Evolutionary conservation across 331 rosid species (phyloP).

Genomic region (Ulmus americana): DNA sequence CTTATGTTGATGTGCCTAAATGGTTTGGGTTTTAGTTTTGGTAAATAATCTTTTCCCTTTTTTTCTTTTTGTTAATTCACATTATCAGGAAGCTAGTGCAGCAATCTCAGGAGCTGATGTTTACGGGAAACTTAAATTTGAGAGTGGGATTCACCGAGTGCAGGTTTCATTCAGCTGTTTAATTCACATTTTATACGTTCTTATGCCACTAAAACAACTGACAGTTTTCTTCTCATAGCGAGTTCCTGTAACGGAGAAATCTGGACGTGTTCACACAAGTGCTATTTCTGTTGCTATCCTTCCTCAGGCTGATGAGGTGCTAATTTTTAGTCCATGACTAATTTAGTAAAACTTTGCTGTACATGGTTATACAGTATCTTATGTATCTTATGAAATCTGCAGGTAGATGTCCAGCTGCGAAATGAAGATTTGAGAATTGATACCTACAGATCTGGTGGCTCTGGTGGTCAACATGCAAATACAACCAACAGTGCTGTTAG

Average conservation of each 20-base stretch:
- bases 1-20: not conserved
- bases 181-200: constrained; percentile 1
- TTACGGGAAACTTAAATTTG: constrained; percentile 86
- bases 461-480: constrained; percentile 96
- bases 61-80: not conserved
- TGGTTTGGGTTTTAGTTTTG: not conserved
- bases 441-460: constrained; percentile 80
- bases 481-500: constrained; percentile 92
- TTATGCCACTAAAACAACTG: constrained; percentile 5
- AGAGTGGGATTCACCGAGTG: constrained; percentile 91
- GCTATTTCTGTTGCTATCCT: constrained; percentile 94
- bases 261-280: constrained; percentile 92
- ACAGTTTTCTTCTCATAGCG: constrained; percentile 46
- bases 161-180: constrained; percentile 53
- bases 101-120: constrained; percentile 69
- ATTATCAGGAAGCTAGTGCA: constrained; percentile 72
- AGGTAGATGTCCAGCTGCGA: constrained; percentile 90
- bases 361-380: not conserved
- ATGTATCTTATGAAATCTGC: constrained; percentile 21
- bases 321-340: constrained; percentile 2
- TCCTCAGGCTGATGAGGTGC: constrained; percentile 91
- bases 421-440: constrained; percentile 78
- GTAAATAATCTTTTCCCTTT: constrained; percentile 9
- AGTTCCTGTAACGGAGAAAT: constrained; percentile 87
- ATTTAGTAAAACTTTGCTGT: not conserved